Evolutionary conservation across 23 red algal genomes (phyloP), one percentile per base, ranked within the genome.

Genomic region (Agarophyton chilense): DNA sequence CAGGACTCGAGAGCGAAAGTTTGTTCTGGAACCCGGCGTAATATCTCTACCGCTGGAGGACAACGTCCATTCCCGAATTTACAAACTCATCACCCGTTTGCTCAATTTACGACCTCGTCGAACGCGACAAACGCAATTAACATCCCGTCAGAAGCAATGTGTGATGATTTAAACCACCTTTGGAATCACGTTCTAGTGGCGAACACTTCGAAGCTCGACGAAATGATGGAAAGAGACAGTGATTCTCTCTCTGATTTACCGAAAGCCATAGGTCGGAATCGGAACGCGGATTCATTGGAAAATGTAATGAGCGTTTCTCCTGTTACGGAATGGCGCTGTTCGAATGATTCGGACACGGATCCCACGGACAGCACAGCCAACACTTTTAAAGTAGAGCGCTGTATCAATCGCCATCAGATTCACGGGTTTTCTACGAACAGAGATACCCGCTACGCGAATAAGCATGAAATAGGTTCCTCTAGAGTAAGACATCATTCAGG

Each of bases 171-270:
- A 33, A 74, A 74, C 18, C 9, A 46, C 17, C 68, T 74, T 74
- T 74, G 68, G 68, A 74, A 74, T 47, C 68, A 74, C 40, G 68
- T 74, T 74, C 68, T 74, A 74, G 68, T 74, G 38, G 68, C 68
- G 0, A 74, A 74, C 41, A 74, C 68, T 11, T 74, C 68, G n/a
- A 74, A 74, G 21, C 10, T 74, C 39, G 68, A 29, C 7, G 33
- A 74, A 74, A 35, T 29, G 18, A 29, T 74, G 40, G 68, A 74
- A 39, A 74, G 68, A 12, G 68, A 74, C 34, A 49, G 21, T 29
- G 68, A 74, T 49, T 74, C 68, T 8, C 13, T 74, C 36, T 74
- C 68, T 46, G 45, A 38, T 28, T 14, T 74, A 24, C 2, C 21
- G 10, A 21, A 74, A 74, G 0, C 43, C 6, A 39, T 29, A 24